Conservation (phyloP, 176 grass and related monocot genomes). For the Phoenix dactylifera region DNA sequence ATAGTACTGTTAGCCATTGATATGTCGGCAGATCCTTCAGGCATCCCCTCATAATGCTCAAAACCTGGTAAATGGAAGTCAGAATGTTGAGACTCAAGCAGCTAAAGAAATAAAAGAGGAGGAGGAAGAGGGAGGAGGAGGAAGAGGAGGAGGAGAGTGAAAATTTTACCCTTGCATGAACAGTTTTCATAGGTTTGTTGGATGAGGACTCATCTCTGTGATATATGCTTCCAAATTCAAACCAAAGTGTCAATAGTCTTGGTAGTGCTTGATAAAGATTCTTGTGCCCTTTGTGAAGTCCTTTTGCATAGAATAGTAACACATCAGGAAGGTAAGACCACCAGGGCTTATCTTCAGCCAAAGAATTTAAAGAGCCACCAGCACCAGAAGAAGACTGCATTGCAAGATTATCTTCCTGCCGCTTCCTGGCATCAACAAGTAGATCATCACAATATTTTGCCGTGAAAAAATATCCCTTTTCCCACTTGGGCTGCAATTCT, state of each 20-base stretch:
- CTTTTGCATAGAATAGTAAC: slow-evolving; percentile 62
- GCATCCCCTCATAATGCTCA: slow-evolving; percentile 61
- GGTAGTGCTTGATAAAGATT: slow-evolving; percentile 94
- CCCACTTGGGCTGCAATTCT: slow-evolving; percentile 85
- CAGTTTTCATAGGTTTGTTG: slow-evolving; percentile 51
- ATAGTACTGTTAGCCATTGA: slow-evolving; percentile 94
- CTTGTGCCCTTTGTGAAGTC: slow-evolving; percentile 87
- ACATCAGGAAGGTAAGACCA: slow-evolving; percentile 57
- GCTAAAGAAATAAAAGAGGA: too few relatives aligned
- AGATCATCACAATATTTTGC: slow-evolving; percentile 95
- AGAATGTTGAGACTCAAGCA: too few relatives aligned
- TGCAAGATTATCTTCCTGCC: slow-evolving; percentile 61
- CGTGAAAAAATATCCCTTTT: slow-evolving; percentile 93
- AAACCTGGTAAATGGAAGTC: slow-evolving; percentile 31
- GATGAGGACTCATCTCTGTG: slow-evolving; percentile 32
- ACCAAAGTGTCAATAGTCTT: slow-evolving; percentile 87
- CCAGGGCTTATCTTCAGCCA: slow-evolving; percentile 66
- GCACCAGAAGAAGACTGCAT: slow-evolving; percentile 27
- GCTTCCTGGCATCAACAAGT: slow-evolving; percentile 83
- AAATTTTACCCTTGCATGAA: slow-evolving; percentile 45
- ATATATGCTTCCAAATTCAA: slow-evolving; percentile 92
- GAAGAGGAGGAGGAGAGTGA: too few relatives aligned
- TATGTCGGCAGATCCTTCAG: slow-evolving; percentile 87
- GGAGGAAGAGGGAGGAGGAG: too few relatives aligned
- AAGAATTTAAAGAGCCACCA: slow-evolving; percentile 31